These are phyloP conservation scores for Thermomucor indicae-seudaticae DNA, from an alignment of 371 early-diverging fungal species.

Conservation along the genomic window DNA sequence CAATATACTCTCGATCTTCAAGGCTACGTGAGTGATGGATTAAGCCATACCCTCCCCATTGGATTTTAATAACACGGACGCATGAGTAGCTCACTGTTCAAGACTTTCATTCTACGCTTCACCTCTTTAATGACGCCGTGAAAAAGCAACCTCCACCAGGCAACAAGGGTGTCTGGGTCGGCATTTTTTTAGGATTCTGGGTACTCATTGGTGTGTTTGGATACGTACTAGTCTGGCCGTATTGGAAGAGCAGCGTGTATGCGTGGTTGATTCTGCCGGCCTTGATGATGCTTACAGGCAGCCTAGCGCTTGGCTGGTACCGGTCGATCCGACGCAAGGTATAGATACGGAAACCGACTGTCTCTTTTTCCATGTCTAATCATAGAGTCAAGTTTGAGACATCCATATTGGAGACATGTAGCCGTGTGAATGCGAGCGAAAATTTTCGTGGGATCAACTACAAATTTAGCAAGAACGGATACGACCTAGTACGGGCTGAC, in stretches of 20 bases:
- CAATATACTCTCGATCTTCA: slow-evolving; percentile 49
- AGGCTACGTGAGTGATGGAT: slow-evolving; percentile 38
- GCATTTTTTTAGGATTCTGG: slow-evolving; percentile 20
- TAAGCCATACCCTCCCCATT: too few relatives aligned
- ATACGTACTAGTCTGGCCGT: slow-evolving; percentile 16
- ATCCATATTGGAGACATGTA: slow-evolving; percentile 26
- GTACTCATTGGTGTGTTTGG: slow-evolving; percentile 11
- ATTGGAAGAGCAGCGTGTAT: slow-evolving; percentile 2
- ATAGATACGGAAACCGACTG: neutral
- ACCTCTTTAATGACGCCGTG: slow-evolving; percentile 24
- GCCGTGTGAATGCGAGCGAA: slow-evolving; percentile 41
- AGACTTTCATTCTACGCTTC: slow-evolving; percentile 22
- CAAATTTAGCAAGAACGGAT: slow-evolving; percentile 1
- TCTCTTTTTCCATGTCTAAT: too few relatives aligned
- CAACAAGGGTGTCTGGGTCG: slow-evolving; percentile 17
- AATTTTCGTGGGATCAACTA: slow-evolving; percentile 45
- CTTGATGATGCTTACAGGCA: slow-evolving; percentile 17
- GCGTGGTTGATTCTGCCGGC: slow-evolving; percentile 16
- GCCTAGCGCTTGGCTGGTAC: slow-evolving; percentile 24
- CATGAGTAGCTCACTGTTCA: slow-evolving; percentile 19
- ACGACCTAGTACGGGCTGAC: neutral
- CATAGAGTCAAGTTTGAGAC: slow-evolving; percentile 41
- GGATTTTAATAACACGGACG: too few relatives aligned
- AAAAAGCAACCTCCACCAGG: slow-evolving; percentile 24
- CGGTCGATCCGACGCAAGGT: too few relatives aligned